A percentile compares a stretch with the other conserved stretches of the same genome.
These are phyloP conservation scores for Alternaria sp. DNA, from an alignment of 2,329 filamentous ascomycete species.

Conservation along the genomic window DNA sequence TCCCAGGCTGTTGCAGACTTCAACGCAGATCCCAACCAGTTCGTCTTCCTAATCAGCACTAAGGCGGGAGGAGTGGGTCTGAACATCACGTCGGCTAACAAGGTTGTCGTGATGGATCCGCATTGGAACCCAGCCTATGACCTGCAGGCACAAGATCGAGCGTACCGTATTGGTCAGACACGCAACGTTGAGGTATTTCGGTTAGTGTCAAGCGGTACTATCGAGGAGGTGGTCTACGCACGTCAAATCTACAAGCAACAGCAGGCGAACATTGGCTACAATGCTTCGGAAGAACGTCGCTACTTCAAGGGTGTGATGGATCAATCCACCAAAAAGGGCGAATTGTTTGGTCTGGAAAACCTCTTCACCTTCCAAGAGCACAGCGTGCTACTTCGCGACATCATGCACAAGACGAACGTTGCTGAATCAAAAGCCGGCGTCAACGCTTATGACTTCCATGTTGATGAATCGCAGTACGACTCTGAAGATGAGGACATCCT, in stretches of 20 bases:
- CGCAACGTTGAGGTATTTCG: conserved; percentile 96
- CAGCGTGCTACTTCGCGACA: conserved; percentile 84
- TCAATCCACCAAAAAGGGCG: conserved; percentile 79
- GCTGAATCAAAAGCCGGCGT: conserved; percentile 90
- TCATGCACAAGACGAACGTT: conserved; percentile 98
- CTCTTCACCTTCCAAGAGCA: conserved; percentile 83
- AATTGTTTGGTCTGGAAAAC: conserved; percentile 90
- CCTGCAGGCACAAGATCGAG: conserved; percentile 92
- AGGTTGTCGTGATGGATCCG: conserved; percentile 95
- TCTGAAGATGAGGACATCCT: conserved; percentile 36
- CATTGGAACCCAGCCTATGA: conserved; percentile 98
- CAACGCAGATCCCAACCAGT: conserved; percentile 84
- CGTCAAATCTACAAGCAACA: conserved; percentile 99
- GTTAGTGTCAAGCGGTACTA: conserved; percentile 86
- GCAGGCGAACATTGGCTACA: conserved; percentile 97
- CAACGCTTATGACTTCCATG: conserved; percentile 75
- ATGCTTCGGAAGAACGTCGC: conserved; percentile 85
- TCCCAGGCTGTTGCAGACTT: conserved; percentile 85
- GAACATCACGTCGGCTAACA: conserved; percentile 97
- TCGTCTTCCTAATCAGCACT: conserved; percentile 95
- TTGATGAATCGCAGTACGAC: conserved; percentile 38
- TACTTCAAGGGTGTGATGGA: conserved; percentile 97
- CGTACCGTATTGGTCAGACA: conserved; percentile 92
- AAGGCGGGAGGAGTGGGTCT: conserved; percentile 91
- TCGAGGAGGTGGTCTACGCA: conserved; percentile 97